Conservation (phyloP, 768 basidiomycete species). For the Boletus rufocinnamomeus region DNA sequence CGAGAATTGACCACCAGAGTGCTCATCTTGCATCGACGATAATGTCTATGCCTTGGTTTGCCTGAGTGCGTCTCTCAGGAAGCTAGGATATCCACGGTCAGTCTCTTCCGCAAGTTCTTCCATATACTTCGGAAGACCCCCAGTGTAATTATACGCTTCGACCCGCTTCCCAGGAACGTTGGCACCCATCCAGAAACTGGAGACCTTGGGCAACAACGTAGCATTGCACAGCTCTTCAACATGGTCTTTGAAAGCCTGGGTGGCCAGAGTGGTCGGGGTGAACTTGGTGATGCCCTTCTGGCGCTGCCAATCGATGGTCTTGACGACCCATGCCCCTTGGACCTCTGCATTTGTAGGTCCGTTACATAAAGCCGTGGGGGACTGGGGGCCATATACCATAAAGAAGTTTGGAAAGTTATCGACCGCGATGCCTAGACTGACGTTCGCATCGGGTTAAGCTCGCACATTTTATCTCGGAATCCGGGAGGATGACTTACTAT, state of each 20-base stretch:
- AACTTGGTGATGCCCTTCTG: conserved; percentile 11
- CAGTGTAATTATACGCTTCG: conserved; percentile 14
- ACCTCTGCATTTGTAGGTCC: conserved; percentile 5
- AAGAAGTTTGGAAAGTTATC: conserved; percentile 16
- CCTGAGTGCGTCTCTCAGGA: conserved; percentile 8
- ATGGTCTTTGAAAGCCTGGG: conserved; percentile 1
- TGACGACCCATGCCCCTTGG: conserved; percentile 6
- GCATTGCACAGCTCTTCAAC: neutral
- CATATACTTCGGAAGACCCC: conserved; percentile 10
- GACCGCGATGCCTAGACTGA: conserved; percentile 3
- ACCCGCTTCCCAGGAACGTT: conserved; percentile 9
- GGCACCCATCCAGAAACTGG: conserved; percentile 14
- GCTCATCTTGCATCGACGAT: neutral
- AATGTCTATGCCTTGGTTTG: neutral
- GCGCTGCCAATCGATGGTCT: conserved; percentile 5
- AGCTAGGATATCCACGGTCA: conserved; percentile 9
- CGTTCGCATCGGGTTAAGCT: neutral
- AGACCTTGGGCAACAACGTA: conserved; percentile 8
- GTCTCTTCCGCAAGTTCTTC: conserved; percentile 12
- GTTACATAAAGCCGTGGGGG: conserved; percentile 11
- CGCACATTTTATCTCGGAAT: neutral
- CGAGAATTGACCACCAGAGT: neutral
- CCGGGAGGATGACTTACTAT: neutral
- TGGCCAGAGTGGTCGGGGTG: neutral
- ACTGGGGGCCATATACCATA: conserved; percentile 10